Conservation (phyloP, 1,139 yeast genomes). For the Hansenula lynferdii region DNA sequence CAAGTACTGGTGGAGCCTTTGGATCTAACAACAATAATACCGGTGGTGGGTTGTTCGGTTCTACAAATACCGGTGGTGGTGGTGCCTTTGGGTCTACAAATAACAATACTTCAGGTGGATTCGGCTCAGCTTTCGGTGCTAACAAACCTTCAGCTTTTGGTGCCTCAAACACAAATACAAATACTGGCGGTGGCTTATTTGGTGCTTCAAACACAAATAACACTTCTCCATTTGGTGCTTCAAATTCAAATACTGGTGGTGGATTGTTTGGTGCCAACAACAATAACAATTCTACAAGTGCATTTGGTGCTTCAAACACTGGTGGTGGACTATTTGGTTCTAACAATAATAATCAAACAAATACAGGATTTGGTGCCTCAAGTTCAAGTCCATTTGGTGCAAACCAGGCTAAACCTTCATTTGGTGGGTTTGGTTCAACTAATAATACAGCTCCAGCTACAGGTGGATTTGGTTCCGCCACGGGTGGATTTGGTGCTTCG, state of each 20-base stretch:
- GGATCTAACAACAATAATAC: constrained; percentile 12
- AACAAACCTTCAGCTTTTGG: constrained; percentile 25
- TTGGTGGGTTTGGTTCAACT: constrained; percentile 13
- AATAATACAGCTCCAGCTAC: constrained; percentile 10
- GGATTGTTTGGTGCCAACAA: constrained; percentile 15
- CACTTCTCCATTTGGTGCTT: constrained; percentile 36
- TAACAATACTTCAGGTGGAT: constrained; percentile 23
- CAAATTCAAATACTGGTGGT: constrained; percentile 7
- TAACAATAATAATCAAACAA: constrained; percentile 3
- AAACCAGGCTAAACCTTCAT: constrained; percentile 9
- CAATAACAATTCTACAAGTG: constrained; percentile 7
- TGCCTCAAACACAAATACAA: constrained; percentile 12
- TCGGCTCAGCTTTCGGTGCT: constrained; percentile 30
- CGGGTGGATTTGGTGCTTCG: constrained; percentile 3
- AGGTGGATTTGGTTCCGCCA: constrained; percentile 27
- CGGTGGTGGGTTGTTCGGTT: constrained; percentile 22
- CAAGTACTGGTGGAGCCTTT: constrained; percentile 15
- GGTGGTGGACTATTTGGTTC: constrained; percentile 21
- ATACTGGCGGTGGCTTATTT: constrained; percentile 15
- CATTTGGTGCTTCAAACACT: constrained; percentile 25
- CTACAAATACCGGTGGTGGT: constrained; percentile 4
- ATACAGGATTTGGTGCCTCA: constrained; percentile 21
- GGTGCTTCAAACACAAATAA: constrained; percentile 15
- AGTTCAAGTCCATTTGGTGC: constrained; percentile 26
- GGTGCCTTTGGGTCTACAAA: constrained; percentile 20